A percentile compares a stretch with the other conserved stretches of the same genome.
Conservation (phyloP, 225 moss, liverwort and hornwort species). For the Sphagnum contortum region DNA sequence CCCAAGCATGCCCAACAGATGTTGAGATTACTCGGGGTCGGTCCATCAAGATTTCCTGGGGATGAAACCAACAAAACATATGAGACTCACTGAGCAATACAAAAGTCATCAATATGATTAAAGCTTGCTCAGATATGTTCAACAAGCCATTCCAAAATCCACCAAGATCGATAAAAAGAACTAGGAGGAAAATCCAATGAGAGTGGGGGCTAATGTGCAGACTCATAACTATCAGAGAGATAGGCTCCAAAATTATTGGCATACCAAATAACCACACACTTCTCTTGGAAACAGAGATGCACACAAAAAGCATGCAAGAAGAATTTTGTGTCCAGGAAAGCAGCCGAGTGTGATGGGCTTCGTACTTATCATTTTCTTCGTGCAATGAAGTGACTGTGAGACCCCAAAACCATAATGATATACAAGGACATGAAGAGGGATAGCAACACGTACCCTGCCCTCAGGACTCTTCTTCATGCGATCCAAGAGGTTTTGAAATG, state of each 20-base stretch:
- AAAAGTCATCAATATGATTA: not conserved
- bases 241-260: too few relatives aligned
- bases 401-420: not conserved
- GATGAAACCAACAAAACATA: not conserved
- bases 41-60: conserved; percentile 59
- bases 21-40: conserved; percentile 77
- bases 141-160: not conserved
- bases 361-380: not conserved
- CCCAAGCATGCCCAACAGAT: conserved; percentile 77
- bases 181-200: not conserved
- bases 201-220: not conserved
- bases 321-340: not conserved
- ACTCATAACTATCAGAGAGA: too few relatives aligned
- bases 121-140: not conserved
- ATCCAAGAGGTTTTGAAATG: conserved; percentile 57
- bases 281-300: too few relatives aligned
- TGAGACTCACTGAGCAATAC: not conserved
- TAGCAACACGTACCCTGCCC: conserved; percentile 40
- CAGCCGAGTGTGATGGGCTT: not conserved
- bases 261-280: too few relatives aligned
- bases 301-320: not conserved
- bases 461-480: conserved; percentile 68
- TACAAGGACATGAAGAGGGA: too few relatives aligned
- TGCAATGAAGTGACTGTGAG: not conserved
- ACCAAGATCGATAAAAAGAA: not conserved